These are phyloP conservation scores for Solanum sparsipilum DNA, from an alignment of 257 asterid genomes.

Conservation along the genomic window DNA sequence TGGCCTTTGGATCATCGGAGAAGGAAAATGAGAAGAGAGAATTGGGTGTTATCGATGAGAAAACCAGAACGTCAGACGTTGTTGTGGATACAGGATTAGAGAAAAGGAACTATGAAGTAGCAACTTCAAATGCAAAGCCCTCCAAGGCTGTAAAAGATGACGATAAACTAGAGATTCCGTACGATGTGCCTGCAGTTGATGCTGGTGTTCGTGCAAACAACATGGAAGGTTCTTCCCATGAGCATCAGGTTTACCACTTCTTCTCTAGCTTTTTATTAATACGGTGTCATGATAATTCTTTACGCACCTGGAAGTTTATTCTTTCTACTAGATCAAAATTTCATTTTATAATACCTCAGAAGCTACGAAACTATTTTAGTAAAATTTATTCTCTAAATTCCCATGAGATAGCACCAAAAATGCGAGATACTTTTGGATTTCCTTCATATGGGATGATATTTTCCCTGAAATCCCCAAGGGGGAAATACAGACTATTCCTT, in stretches of 20 bases:
- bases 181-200: slow-evolving; percentile 12
- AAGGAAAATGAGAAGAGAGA: slow-evolving; percentile 19
- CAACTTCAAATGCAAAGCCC: slow-evolving; percentile 7
- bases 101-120: slow-evolving; percentile 5
- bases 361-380: not conserved
- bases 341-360: not conserved
- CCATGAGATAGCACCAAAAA: not conserved
- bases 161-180: slow-evolving; percentile 10
- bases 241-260: slow-evolving; percentile 9
- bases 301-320: not conserved
- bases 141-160: slow-evolving; percentile 12
- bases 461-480: not conserved
- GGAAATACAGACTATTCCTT: not conserved
- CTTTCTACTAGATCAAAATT: not conserved
- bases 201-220: slow-evolving; percentile 3
- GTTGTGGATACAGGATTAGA: slow-evolving; percentile 1
- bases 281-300: not conserved
- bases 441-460: not conserved
- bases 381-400: not conserved
- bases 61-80: slow-evolving; percentile 5
- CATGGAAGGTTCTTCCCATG: slow-evolving; percentile 7
- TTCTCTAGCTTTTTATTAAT: not conserved
- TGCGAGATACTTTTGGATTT: not conserved
- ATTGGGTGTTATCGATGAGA: not conserved
- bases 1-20: not conserved